A percentile compares a stretch with the other conserved stretches of the same genome.
phyloP scores from a whole-genome alignment of 768 basidiomycete genomes.

The Mrakia frigida region DNA sequence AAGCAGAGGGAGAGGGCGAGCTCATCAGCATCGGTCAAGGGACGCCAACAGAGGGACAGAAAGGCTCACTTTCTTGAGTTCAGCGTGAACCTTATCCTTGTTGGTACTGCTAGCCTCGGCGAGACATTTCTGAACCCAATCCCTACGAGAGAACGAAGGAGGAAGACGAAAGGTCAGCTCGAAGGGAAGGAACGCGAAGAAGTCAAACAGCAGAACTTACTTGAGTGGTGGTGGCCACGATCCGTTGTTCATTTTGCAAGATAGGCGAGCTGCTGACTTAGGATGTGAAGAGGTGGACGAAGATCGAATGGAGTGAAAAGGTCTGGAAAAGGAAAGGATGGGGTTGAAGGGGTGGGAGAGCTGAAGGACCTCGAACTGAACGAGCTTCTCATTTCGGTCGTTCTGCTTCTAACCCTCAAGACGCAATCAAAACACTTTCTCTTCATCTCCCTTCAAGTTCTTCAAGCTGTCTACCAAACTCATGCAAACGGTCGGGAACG shows the following conservation, averaged over 20 bases:
- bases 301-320: neutral
- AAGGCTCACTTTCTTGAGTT: constrained; percentile 64
- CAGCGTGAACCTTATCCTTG: constrained; percentile 79
- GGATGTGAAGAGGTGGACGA: neutral
- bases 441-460: neutral
- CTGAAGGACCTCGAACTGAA: neutral
- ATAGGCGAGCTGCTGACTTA: neutral
- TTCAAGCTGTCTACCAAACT: constrained; percentile 11
- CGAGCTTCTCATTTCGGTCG: neutral
- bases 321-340: neutral
- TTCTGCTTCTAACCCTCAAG: neutral
- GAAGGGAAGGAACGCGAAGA: neutral
- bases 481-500: neutral
- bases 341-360: neutral
- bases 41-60: too few species aligned
- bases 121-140: constrained; percentile 91
- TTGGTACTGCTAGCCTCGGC: constrained; percentile 86
- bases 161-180: neutral
- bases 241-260: constrained; percentile 29
- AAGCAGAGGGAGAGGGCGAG: neutral
- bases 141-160: constrained; percentile 49
- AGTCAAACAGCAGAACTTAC: constrained; percentile 26
- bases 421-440: neutral
- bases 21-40: neutral
- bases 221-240: constrained; percentile 40